phyloP scores from a whole-genome alignment of 2,329 filamentous ascomycete species.

The Penicillium glabrum region DNA sequence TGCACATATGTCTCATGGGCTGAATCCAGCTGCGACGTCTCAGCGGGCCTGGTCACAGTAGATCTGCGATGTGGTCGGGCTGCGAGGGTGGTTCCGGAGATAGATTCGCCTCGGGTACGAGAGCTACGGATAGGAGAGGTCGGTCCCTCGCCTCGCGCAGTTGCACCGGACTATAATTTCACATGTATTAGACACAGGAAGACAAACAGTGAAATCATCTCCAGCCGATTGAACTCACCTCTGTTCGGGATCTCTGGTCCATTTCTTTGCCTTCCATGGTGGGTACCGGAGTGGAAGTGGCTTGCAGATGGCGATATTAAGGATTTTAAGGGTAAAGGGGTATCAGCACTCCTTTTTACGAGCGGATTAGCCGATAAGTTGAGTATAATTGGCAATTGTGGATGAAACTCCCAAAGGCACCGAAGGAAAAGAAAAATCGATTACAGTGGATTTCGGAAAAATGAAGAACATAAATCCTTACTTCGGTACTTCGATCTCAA shows the following conservation, averaged over 20 bases:
- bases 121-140: constrained; percentile 10
- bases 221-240: constrained; percentile 4
- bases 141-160: constrained; percentile 2
- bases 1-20: constrained; percentile 50
- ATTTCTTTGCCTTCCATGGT: constrained; percentile 12
- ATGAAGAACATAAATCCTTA: neutral
- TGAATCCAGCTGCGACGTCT: constrained; percentile 27
- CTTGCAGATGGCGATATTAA: neutral
- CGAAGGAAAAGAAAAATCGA: neutral
- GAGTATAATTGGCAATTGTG: neutral
- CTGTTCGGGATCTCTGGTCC: constrained; percentile 4
- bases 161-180: constrained; percentile 6
- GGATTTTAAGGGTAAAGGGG: neutral
- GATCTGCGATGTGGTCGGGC: constrained; percentile 29
- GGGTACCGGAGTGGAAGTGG: neutral
- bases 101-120: neutral
- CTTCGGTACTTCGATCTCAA: neutral
- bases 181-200: too few species aligned
- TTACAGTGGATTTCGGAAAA: constrained; percentile 1
- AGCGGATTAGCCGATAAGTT: neutral
- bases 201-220: too few species aligned
- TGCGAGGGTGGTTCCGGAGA: constrained; percentile 26
- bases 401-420: neutral
- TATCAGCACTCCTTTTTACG: neutral
- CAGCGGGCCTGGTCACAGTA: constrained; percentile 33